Percentiles rank a stretch among this genome's conserved stretches.
Evolutionary conservation across 352 stramenopile species (phyloP).

Genomic region (Phytophthora idaei): DNA sequence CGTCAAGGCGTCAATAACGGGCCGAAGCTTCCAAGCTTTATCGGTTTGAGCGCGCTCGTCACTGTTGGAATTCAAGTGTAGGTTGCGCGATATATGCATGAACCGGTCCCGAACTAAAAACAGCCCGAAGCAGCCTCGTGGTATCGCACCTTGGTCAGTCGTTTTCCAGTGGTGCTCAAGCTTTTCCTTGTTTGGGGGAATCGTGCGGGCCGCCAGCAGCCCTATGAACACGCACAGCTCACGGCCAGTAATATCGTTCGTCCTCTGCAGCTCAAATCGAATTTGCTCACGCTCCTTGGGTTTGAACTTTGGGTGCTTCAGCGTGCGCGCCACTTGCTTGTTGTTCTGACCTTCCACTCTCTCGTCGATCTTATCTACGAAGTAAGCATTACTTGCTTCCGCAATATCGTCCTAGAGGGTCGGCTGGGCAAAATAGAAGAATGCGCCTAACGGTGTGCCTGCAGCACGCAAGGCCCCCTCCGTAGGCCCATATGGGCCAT

Average conservation of each 20-base stretch:
- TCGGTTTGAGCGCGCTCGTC: not conserved
- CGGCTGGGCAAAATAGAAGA: not conserved
- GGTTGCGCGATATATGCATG: not conserved
- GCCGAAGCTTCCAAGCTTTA: not conserved
- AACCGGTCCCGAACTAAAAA: not conserved
- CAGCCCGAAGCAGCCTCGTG: not conserved
- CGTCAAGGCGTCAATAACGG: too few relatives aligned
- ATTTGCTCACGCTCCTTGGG: not conserved
- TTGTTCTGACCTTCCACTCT: not conserved
- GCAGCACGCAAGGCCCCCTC: too few relatives aligned
- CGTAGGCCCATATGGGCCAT: too few relatives aligned
- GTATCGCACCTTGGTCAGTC: not conserved
- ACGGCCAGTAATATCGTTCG: not conserved
- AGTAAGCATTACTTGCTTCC: not conserved
- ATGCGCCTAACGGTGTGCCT: not conserved
- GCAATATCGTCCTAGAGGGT: not conserved
- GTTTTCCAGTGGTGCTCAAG: not conserved
- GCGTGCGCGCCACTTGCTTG: not conserved
- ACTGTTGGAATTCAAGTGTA: not conserved
- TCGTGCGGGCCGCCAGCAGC: not conserved
- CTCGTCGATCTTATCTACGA: not conserved
- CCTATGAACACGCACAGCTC: not conserved
- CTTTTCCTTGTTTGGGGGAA: not conserved
- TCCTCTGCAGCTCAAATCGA: not conserved
- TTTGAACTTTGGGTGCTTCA: not conserved